Percentiles rank a stretch among this genome's conserved stretches.
phyloP scores from a whole-genome alignment of 2,329 filamentous ascomycete genomes.

The Lachnellula willkommii region DNA sequence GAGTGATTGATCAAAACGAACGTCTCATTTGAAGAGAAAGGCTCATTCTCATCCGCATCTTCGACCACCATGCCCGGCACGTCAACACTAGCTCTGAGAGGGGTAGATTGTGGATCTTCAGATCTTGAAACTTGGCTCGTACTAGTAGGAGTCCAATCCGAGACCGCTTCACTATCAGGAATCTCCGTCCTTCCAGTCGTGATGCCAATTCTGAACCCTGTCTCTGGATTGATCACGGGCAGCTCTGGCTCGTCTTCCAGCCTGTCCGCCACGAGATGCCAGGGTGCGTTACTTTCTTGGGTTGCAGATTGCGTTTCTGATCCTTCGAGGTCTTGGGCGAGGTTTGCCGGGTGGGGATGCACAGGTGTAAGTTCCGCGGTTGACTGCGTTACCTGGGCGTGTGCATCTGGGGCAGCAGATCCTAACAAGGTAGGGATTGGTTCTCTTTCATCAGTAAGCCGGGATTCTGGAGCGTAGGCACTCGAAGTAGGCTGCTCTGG shows the following conservation, averaged over 20 bases:
- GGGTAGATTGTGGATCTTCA: background rate
- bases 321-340: background rate
- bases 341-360: too few relatives aligned
- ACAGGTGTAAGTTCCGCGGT: too few relatives aligned
- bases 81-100: background rate
- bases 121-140: background rate
- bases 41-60: too few relatives aligned
- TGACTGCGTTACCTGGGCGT: too few relatives aligned
- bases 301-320: background rate
- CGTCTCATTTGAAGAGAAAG: too few relatives aligned
- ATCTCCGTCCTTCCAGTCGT: constrained; percentile 5
- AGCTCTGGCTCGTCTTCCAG: background rate
- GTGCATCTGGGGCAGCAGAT: too few relatives aligned
- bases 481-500: too few relatives aligned
- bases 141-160: background rate
- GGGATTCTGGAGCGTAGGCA: background rate
- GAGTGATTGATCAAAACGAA: too few relatives aligned
- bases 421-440: too few relatives aligned
- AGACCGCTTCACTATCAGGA: constrained; percentile 9
- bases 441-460: background rate
- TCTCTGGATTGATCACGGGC: background rate
- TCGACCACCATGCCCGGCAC: too few relatives aligned
- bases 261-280: background rate
- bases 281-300: background rate
- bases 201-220: background rate